Conservation (phyloP, 768 basidiomycete genomes). For the Rhizopogon sp. region DNA sequence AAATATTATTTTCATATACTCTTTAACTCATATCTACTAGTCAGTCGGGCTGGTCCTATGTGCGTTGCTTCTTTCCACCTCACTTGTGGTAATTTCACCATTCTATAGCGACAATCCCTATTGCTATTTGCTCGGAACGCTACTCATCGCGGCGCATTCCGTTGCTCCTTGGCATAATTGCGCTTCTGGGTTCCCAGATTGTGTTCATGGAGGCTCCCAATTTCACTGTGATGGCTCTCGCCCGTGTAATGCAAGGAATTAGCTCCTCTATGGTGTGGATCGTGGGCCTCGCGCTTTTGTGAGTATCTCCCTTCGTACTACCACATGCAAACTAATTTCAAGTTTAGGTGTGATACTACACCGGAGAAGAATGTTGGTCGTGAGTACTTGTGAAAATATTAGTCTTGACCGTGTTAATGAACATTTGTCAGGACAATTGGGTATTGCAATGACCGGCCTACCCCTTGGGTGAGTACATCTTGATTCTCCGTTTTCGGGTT, state of each 20-base stretch:
- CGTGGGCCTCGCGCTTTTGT: conserved; percentile 58
- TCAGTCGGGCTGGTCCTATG: conserved; percentile 53
- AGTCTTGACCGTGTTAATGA: not conserved
- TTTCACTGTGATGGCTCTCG: conserved; percentile 52
- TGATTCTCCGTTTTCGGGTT: not conserved
- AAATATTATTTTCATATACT: not conserved
- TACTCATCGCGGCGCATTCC: conserved; percentile 42
- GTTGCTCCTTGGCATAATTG: conserved; percentile 43
- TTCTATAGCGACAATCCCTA: conserved; percentile 47
- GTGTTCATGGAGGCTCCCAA: conserved; percentile 60
- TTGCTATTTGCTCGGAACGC: conserved; percentile 51
- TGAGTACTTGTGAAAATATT: conserved; percentile 22
- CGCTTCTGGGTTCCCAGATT: conserved; percentile 49
- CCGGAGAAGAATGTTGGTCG: conserved; percentile 45
- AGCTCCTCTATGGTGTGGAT: conserved; percentile 61
- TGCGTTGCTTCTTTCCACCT: conserved; percentile 22
- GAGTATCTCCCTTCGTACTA: conserved; percentile 6
- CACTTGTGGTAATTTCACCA: conserved; percentile 1
- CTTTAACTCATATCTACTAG: conserved; percentile 24
- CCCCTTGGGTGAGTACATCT: conserved; percentile 41
- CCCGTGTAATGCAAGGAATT: conserved; percentile 55
- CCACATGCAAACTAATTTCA: conserved; percentile 7
- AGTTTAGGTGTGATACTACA: conserved; percentile 47
- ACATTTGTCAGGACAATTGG: conserved; percentile 47
- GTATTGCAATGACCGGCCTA: conserved; percentile 54